Evolutionary conservation across 2,329 filamentous ascomycete genomes (phyloP).

Genomic region (Escovopsis weberi): DNA sequence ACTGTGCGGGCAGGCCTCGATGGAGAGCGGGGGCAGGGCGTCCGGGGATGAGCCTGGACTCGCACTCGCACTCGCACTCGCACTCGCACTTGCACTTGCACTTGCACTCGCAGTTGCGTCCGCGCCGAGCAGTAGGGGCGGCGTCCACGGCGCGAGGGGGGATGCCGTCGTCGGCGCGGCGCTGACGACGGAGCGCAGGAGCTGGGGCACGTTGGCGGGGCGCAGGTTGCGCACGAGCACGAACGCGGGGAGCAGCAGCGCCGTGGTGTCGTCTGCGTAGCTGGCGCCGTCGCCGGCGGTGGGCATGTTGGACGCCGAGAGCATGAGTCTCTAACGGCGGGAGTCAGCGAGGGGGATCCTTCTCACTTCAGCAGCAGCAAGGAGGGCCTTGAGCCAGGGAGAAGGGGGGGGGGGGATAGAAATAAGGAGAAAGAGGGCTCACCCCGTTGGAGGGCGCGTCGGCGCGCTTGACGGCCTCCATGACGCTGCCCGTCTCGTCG

Average conservation of each 20-base stretch:
- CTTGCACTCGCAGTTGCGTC: conserved; percentile 1
- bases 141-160: conserved; percentile 33
- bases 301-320: conserved; percentile 85
- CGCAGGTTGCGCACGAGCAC: conserved; percentile 72
- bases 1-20: conserved; percentile 56
- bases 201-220: conserved; percentile 53
- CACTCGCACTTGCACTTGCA: too few relatives aligned
- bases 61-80: too few relatives aligned
- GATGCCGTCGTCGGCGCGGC: conserved; percentile 59
- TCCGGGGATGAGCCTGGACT: conserved; percentile 1
- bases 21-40: conserved; percentile 18
- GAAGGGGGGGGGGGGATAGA: neutral
- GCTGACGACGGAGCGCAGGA: conserved; percentile 59
- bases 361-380: neutral
- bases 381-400: too few relatives aligned
- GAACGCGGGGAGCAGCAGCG: conserved; percentile 76
- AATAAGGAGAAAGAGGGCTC: conserved; percentile 17
- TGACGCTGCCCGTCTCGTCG: conserved; percentile 75
- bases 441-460: conserved; percentile 54
- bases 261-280: conserved; percentile 57
- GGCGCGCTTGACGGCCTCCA: conserved; percentile 54
- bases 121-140: conserved; percentile 16
- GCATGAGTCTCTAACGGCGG: conserved; percentile 55
- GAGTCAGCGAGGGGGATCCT: neutral
- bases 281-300: conserved; percentile 51